Evolutionary conservation across 768 basidiomycete genomes (phyloP), one percentile per base, ranked within the genome.

Genomic region (Tephrocybe sp.): DNA sequence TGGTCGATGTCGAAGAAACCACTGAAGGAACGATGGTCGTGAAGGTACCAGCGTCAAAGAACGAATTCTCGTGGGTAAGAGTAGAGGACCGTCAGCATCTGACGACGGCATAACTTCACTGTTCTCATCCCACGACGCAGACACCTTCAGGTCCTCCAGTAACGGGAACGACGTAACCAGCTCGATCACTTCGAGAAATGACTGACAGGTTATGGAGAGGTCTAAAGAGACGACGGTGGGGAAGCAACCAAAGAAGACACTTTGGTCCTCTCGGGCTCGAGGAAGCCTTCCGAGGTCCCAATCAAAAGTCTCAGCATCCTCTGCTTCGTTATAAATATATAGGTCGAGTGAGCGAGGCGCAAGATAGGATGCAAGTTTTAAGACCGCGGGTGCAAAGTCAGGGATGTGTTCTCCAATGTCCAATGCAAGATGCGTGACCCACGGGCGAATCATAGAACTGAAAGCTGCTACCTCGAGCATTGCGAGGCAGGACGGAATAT

Each of bases 121-220:
- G 9, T 33, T 23, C 7, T 25, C 4, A 10, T 10, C 6, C 25
- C 44, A 46, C 4, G 12, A 10, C 8, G n/a, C 45, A 17, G 14
- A 20, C 3, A 53, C 20, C 8, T 18, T 48, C 28, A 53, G 33
- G 9, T 34, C 18, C 25, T 47, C 39, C 33, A 53, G 34, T 6
- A 36, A 20, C 3, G 51, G 51, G 34, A 53, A 42, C 2, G 51
- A 53, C 2, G 39, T 43, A 17, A 47, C 18, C 11, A 53, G 10
- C 30, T 47, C 37, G 15, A 47, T 26, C 3, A 48, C 45, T 32
- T 53, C 39, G 11, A 41, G 21, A 12, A 53, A 48, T 12, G 51
- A 47, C 12, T 34, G 32, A 26, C 49, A 50, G 14, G 20, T 25
- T 10, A 50, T 50, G 20, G 20, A 18, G 32, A 50, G 49, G 11